Evolutionary conservation across 768 basidiomycete species (phyloP).

Genomic region (Mycena epipterygia): DNA sequence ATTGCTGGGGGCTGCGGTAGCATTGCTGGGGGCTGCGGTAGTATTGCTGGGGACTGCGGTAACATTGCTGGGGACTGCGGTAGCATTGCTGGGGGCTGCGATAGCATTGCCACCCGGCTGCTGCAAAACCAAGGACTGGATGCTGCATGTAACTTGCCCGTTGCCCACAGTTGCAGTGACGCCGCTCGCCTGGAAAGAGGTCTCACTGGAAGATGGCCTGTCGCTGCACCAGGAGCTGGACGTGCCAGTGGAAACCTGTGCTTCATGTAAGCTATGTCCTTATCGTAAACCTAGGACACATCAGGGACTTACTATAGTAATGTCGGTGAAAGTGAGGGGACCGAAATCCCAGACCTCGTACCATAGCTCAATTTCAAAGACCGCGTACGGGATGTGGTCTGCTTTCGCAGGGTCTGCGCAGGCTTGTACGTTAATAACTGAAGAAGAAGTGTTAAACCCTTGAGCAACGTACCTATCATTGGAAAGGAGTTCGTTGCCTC

Average conservation of each 20-base stretch:
- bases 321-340: constrained; percentile 24
- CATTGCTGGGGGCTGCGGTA: constrained; percentile 9
- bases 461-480: constrained; percentile 22
- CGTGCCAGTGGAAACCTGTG: constrained; percentile 23
- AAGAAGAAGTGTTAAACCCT: constrained; percentile 5
- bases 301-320: constrained; percentile 12
- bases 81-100: not conserved
- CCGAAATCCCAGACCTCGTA: constrained; percentile 22
- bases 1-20: constrained; percentile 11
- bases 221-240: constrained; percentile 26
- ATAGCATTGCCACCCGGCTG: constrained; percentile 26
- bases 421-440: constrained; percentile 2
- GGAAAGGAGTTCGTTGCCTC: constrained; percentile 19
- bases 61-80: constrained; percentile 8
- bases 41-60: constrained; percentile 11
- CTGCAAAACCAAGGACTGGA: constrained; percentile 25
- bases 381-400: constrained; percentile 21
- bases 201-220: constrained; percentile 13
- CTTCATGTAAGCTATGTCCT: constrained; percentile 12
- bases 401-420: constrained; percentile 22
- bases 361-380: constrained; percentile 28
- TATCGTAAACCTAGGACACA: constrained; percentile 1
- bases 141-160: constrained; percentile 23
- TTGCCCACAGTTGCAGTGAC: constrained; percentile 17
- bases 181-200: constrained; percentile 24